Evolutionary conservation across 768 basidiomycete species (phyloP), one percentile per base, ranked within the genome.

Genomic region (Collybia sordida): DNA sequence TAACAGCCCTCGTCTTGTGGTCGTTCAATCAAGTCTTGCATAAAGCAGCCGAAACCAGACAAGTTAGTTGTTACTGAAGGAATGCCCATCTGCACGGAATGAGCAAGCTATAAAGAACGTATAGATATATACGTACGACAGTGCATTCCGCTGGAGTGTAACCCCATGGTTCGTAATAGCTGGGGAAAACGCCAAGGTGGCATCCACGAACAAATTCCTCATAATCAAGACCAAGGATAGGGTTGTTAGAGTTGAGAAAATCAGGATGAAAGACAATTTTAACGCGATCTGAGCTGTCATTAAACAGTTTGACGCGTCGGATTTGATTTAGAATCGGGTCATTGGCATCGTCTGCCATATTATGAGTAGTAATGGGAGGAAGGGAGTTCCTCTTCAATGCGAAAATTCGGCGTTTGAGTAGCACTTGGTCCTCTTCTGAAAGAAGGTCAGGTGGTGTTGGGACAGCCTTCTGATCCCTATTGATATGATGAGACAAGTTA

Each of bases 201-300:
- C 96, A 98, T 1, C 97, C 97, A 55, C 97, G 78, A 31, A 98
- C 97, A 63, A 99, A 99, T 71, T 99, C 97, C 68, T 99, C 97
- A 66, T 99, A 99, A 64, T 99, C 97, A 51, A 99, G 78, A 2
- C 94, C 95, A 17, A 99, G 73, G 47, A 98, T 97, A 0, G 97
- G 97, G 71, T 98, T 98, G 71, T 95, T 98, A 52, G 92, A 86
- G 70, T 96, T 98, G 64, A 99, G 69, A 73, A 99, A 99, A 67
- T 98, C 96, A 1, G 96, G 96, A 69, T 98, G 96, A 80, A 98
- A 98, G 38, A 98, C 79, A 64, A 99, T 81, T 60, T 99, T 99
- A 68, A 98, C 97, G 45, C 97, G 86, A 66, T 99, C 97, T 21
- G 75, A 59, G n/a, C 78, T 67, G 18, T 80, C 71, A 69, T 99